phyloP scores from a whole-genome alignment of 164 flowering plant genomes.

The Aristolochia californica region DNA sequence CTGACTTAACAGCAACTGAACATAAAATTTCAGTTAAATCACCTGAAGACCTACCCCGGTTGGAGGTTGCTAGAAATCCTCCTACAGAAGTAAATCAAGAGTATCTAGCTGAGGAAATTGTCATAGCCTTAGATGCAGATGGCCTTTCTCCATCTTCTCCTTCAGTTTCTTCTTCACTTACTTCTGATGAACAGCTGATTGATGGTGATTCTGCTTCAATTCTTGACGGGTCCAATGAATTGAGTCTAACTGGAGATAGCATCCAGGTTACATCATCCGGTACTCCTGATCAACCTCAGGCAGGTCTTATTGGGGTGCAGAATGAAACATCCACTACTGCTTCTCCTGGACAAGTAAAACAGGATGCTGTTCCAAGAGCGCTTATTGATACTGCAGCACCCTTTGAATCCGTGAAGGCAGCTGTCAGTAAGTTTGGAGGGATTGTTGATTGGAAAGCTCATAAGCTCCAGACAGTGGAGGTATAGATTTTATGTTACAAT shows the following conservation, averaged over 20 bases:
- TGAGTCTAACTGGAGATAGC: conserved; percentile 7
- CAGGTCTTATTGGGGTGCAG: conserved; percentile 11
- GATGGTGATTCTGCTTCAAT: background rate
- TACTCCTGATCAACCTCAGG: conserved; percentile 15
- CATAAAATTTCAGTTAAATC: conserved; percentile 4
- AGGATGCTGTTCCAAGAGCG: conserved; percentile 20
- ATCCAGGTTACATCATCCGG: conserved; percentile 5
- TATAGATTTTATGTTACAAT: conserved; percentile 11
- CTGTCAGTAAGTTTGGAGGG: conserved; percentile 89
- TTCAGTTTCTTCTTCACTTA: background rate
- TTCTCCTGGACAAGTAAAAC: conserved; percentile 12
- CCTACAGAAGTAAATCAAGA: too few species aligned
- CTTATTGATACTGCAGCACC: conserved; percentile 83
- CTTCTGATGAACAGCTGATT: background rate
- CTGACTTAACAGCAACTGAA: conserved; percentile 6
- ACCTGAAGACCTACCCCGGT: background rate
- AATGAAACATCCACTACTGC: conserved; percentile 2
- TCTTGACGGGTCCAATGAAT: conserved; percentile 7
- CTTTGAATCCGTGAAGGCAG: conserved; percentile 85
- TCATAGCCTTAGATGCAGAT: background rate
- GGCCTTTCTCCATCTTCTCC: background rate
- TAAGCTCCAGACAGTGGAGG: conserved; percentile 69
- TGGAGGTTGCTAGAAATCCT: too few species aligned
- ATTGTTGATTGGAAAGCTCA: conserved; percentile 96
- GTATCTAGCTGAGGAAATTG: conserved; percentile 1